These are phyloP conservation scores for Picochlorum sp. DNA, from an alignment of 139 green algal species.

Conservation along the genomic window DNA sequence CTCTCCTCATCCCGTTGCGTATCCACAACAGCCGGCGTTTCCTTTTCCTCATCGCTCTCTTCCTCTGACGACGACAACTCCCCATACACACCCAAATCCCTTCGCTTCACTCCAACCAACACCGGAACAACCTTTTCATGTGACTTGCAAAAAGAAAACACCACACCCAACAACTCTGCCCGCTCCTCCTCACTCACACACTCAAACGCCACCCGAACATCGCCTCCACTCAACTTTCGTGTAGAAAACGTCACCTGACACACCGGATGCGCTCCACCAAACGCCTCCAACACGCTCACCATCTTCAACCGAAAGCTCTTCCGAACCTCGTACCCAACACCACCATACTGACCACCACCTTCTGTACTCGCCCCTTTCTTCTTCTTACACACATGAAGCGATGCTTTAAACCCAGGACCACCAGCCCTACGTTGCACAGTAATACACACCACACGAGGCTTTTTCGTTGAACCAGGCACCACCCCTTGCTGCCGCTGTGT, in stretches of 20 bases:
- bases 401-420: slow-evolving; percentile 36
- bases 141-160: slow-evolving; percentile 38
- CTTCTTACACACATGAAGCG: slow-evolving; percentile 37
- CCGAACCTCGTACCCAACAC: slow-evolving; percentile 26
- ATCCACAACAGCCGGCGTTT: neutral
- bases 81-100: slow-evolving; percentile 1
- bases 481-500: neutral
- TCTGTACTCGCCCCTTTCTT: neutral
- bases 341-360: too few species aligned
- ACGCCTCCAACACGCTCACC: slow-evolving; percentile 31
- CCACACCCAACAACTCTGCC: slow-evolving; percentile 27
- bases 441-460: slow-evolving; percentile 39
- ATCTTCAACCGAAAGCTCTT: slow-evolving; percentile 32
- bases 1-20: too few species aligned
- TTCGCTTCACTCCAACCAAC: neutral
- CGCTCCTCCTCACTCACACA: slow-evolving; percentile 3
- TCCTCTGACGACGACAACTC: neutral
- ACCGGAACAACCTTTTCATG: neutral
- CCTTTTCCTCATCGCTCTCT: slow-evolving; percentile 1
- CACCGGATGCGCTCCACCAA: slow-evolving; percentile 10
- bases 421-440: slow-evolving; percentile 35
- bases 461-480: slow-evolving; percentile 28
- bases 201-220: slow-evolving; percentile 25
- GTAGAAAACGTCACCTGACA: slow-evolving; percentile 31
- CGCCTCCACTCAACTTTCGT: slow-evolving; percentile 28